Percentiles rank a stretch among this genome's conserved stretches.
Evolutionary conservation across 169 alveolate genomes (phyloP).

Genomic region (Eimeria acervulina): DNA sequence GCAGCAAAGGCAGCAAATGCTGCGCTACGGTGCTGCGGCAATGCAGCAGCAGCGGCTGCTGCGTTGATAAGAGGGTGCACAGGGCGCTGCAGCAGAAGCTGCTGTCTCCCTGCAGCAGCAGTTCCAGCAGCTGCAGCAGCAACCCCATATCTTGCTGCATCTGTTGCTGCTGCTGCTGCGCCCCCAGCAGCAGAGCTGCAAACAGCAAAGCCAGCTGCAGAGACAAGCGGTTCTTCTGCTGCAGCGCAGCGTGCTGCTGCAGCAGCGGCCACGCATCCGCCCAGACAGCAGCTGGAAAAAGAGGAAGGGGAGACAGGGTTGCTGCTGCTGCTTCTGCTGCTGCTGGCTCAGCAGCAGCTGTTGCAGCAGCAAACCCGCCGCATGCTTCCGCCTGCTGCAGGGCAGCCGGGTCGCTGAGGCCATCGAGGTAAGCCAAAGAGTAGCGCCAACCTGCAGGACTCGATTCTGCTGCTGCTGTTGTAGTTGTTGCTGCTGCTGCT

Average conservation of each 20-base stretch:
- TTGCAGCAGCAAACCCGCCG: slow-evolving; percentile 39
- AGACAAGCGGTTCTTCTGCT: slow-evolving; percentile 24
- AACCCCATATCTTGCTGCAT: slow-evolving; percentile 5
- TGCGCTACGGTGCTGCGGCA: slow-evolving; percentile 64
- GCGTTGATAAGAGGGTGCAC: background rate
- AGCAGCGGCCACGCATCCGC: slow-evolving; percentile 38
- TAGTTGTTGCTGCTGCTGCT: background rate
- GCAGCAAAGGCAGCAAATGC: slow-evolving; percentile 25
- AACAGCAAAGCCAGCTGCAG: slow-evolving; percentile 49
- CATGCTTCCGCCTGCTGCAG: slow-evolving; percentile 67
- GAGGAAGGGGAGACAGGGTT: slow-evolving; percentile 5
- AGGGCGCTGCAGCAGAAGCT: slow-evolving; percentile 64
- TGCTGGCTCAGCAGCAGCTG: too few species aligned
- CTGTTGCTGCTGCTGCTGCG: too few species aligned
- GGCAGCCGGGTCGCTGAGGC: slow-evolving; percentile 33
- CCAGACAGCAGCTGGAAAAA: slow-evolving; percentile 20
- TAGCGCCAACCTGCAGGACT: slow-evolving; percentile 40
- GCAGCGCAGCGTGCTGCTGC: slow-evolving; percentile 67
- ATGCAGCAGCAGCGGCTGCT: slow-evolving; percentile 46
- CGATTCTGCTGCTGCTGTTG: slow-evolving; percentile 30
- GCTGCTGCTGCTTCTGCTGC: slow-evolving; percentile 48
- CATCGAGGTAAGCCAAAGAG: slow-evolving; percentile 43
- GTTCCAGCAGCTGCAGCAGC: slow-evolving; percentile 57
- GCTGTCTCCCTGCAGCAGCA: slow-evolving; percentile 61
- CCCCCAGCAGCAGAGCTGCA: background rate